A percentile compares a stretch with the other conserved stretches of the same genome.
Conservation (phyloP, 495 filamentous ascomycete genomes). For the Xylaria castorea region DNA sequence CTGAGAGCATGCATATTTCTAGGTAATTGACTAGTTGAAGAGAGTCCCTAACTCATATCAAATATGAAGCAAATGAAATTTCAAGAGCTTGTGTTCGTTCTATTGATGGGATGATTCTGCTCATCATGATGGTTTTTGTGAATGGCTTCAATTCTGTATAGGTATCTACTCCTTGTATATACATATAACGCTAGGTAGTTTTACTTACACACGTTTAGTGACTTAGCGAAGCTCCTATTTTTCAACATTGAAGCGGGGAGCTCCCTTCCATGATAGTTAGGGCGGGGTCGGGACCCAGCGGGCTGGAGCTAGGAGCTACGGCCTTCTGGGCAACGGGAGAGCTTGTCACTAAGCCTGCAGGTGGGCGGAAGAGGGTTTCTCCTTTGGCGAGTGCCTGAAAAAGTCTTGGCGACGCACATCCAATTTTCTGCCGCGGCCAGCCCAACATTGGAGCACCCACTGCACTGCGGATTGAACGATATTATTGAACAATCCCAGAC, state of each 20-base stretch:
- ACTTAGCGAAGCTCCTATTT: neutral
- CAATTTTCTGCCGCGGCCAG: constrained; percentile 39
- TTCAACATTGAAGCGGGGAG: neutral
- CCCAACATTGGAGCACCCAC: constrained; percentile 37
- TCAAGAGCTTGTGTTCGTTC: neutral
- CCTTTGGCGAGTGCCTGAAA: constrained; percentile 41
- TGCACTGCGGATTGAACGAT: constrained; percentile 32
- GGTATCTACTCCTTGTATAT: too few relatives aligned
- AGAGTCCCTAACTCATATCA: neutral
- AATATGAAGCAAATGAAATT: neutral
- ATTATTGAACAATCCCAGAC: constrained; percentile 25
- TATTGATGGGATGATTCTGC: too few relatives aligned
- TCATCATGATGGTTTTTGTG: too few relatives aligned
- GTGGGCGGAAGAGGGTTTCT: constrained; percentile 44
- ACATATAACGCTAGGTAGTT: too few relatives aligned
- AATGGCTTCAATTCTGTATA: neutral
- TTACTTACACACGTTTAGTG: neutral
- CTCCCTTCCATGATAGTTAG: too few relatives aligned
- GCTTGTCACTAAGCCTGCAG: neutral
- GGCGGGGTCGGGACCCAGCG: neutral
- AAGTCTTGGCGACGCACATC: constrained; percentile 47
- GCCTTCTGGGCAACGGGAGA: neutral
- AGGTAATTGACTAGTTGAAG: neutral
- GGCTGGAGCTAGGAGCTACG: neutral
- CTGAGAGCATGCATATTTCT: neutral